These are phyloP conservation scores for Tylopilus intermedius DNA, from an alignment of 768 basidiomycete genomes.

Conservation along the genomic window DNA sequence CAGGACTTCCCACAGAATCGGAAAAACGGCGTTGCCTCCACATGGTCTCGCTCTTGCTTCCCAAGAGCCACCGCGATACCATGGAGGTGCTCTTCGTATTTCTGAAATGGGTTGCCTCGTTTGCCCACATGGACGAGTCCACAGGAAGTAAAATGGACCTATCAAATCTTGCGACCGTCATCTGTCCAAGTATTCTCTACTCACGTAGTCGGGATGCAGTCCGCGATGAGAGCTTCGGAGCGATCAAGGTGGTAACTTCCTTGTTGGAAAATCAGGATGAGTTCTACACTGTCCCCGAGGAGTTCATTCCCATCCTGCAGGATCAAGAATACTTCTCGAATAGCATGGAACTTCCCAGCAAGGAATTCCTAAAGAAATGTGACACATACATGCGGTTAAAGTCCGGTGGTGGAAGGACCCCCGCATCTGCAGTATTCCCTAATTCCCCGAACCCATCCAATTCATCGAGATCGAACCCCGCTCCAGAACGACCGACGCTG, in stretches of 20 bases:
- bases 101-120: constrained; percentile 98
- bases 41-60: constrained; percentile 78
- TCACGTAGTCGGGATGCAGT: constrained; percentile 79
- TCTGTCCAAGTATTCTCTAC: constrained; percentile 96
- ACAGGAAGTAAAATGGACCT: constrained; percentile 99
- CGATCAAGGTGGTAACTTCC: constrained; percentile 79
- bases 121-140: constrained; percentile 95
- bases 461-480: constrained; percentile 28
- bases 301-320: constrained; percentile 78
- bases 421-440: constrained; percentile 29
- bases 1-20: constrained; percentile 67
- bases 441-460: constrained; percentile 23
- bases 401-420: constrained; percentile 52
- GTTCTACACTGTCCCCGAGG: constrained; percentile 90
- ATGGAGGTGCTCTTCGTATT: constrained; percentile 98
- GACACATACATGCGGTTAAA: constrained; percentile 83
- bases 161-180: constrained; percentile 91
- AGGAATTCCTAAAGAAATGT: constrained; percentile 94
- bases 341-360: constrained; percentile 83
- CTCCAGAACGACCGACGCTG: constrained; percentile 45
- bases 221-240: constrained; percentile 88
- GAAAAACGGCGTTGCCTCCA: constrained; percentile 84
- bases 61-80: constrained; percentile 92
- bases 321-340: constrained; percentile 92
- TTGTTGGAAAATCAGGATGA: constrained; percentile 92